phyloP scores from a whole-genome alignment of 257 asterid species.

The Penstemon davidsonii region DNA sequence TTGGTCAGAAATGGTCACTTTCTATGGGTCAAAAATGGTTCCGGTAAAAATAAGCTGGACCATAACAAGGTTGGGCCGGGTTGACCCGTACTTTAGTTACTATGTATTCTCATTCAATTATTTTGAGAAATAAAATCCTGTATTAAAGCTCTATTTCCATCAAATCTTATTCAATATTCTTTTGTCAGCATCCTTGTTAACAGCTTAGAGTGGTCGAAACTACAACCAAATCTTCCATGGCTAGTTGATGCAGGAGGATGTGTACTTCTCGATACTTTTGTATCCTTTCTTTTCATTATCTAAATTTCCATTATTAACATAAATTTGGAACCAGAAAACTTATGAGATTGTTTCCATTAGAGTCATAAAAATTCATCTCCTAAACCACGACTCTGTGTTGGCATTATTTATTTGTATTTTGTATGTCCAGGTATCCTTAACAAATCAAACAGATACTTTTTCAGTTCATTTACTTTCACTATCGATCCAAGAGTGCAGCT shows the following conservation, averaged over 20 bases:
- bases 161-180: too few relatives aligned
- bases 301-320: too few relatives aligned
- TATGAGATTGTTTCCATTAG: too few relatives aligned
- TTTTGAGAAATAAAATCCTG: too few relatives aligned
- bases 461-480: conserved; percentile 52
- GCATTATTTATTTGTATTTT: background rate
- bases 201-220: conserved; percentile 59
- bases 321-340: too few relatives aligned
- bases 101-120: too few relatives aligned
- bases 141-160: too few relatives aligned
- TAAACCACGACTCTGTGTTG: conserved; percentile 1
- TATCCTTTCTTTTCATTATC: conserved; percentile 39
- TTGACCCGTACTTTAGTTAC: background rate
- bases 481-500: conserved; percentile 30
- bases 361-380: background rate
- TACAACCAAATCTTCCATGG: conserved; percentile 74
- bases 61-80: too few relatives aligned
- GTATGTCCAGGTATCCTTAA: conserved; percentile 34
- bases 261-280: conserved; percentile 58
- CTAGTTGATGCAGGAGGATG: conserved; percentile 75
- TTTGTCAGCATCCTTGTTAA: conserved; percentile 59
- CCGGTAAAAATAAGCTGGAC: too few relatives aligned
- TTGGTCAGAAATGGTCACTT: too few relatives aligned
- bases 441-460: conserved; percentile 47
- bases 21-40: too few relatives aligned